Conservation (phyloP, 177 flowering plant genomes). For the Tripterygium wilfordii region DNA sequence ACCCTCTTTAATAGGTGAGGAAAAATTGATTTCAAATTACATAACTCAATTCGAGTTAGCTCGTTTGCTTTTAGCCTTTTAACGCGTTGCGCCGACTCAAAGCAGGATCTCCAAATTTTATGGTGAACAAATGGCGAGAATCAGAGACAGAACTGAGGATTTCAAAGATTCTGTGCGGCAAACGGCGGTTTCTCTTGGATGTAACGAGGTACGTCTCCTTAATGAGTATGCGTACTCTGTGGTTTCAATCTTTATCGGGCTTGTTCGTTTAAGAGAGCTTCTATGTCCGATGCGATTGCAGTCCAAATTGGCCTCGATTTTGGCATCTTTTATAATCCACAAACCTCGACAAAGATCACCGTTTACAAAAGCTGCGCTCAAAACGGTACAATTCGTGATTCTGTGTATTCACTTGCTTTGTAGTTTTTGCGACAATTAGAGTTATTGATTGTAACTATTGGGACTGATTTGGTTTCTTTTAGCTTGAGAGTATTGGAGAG, state of each 20-base stretch:
- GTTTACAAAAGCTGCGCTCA: constrained; percentile 71
- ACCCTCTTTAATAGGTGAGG: too few species aligned
- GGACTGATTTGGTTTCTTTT: neutral
- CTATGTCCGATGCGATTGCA: constrained; percentile 10
- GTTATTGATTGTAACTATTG: neutral
- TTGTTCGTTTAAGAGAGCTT: too few species aligned
- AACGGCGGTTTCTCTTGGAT: constrained; percentile 51
- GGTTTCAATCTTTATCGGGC: too few species aligned
- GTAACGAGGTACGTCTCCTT: constrained; percentile 57
- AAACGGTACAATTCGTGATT: constrained; percentile 46
- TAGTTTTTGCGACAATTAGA: too few species aligned
- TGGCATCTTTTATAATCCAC: constrained; percentile 80
- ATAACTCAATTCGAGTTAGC: too few species aligned
- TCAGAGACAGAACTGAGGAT: constrained; percentile 63
- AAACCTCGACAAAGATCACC: constrained; percentile 66
- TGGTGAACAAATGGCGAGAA: constrained; percentile 31
- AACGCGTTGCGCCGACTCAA: too few species aligned
- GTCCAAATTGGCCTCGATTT: constrained; percentile 69
- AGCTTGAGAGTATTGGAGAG: constrained; percentile 87
- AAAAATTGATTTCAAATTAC: too few species aligned
- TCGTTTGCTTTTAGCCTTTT: too few species aligned
- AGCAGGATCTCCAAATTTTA: neutral
- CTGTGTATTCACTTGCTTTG: too few species aligned
- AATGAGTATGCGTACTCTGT: neutral
- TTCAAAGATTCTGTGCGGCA: constrained; percentile 61